Conservation (phyloP, 2,329 filamentous ascomycete genomes). For the Macrophomina tecta region DNA sequence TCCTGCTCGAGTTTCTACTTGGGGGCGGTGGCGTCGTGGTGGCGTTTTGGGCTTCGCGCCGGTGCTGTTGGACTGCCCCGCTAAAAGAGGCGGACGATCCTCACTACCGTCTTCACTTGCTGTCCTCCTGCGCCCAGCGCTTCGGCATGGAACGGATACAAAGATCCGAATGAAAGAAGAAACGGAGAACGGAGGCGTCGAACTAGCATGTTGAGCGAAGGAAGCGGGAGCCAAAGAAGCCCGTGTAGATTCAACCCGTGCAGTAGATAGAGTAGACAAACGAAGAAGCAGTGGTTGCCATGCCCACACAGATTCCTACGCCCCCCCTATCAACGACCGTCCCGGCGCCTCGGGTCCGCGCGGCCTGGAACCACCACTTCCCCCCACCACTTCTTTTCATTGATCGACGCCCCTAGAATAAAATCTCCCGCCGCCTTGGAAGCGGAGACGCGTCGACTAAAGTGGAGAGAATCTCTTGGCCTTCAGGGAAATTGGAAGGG, state of each 20-base stretch:
- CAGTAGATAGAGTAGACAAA: not conserved
- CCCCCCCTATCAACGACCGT: too few species aligned
- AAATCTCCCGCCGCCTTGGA: conserved; percentile 6
- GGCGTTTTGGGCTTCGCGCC: not conserved
- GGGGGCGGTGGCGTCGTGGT: not conserved
- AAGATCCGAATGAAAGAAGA: too few species aligned
- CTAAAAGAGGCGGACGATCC: too few species aligned
- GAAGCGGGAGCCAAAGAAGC: not conserved
- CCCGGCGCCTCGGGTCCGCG: too few species aligned
- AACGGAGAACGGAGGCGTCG: not conserved
- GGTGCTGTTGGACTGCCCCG: too few species aligned
- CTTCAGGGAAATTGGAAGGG: not conserved
- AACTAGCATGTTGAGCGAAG: not conserved
- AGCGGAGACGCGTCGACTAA: not conserved
- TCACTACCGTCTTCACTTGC: too few species aligned
- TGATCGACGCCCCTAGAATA: conserved; percentile 15
- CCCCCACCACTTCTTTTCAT: not conserved
- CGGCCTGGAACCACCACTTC: too few species aligned
- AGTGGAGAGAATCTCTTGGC: not conserved
- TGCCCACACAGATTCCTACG: too few species aligned
- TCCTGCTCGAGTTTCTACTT: too few species aligned
- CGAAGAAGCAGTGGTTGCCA: too few species aligned
- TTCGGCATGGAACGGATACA: too few species aligned
- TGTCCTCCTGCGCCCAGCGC: too few species aligned
- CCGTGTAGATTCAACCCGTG: not conserved